These are phyloP conservation scores for Trichoderma arundinaceum DNA, from an alignment of 2,329 filamentous ascomycete species.

Conservation along the genomic window DNA sequence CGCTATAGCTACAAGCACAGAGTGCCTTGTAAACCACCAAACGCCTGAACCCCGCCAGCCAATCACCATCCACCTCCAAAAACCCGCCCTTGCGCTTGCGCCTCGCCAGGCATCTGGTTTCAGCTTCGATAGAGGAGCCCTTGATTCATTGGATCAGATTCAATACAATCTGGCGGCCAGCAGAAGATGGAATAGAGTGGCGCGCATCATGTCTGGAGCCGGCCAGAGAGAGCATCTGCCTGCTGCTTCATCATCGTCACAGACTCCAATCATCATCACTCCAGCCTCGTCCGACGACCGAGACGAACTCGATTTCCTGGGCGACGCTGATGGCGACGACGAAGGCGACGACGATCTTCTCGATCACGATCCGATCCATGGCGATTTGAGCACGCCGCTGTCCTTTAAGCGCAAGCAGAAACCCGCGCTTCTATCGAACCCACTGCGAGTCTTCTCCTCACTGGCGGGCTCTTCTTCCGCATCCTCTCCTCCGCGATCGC, in stretches of 20 bases:
- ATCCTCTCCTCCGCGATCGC: conserved; percentile 15
- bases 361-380: conserved; percentile 61
- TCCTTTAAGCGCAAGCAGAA: conserved; percentile 76
- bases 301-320: conserved; percentile 55
- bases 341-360: conserved; percentile 48
- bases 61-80: conserved; percentile 17
- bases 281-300: conserved; percentile 45
- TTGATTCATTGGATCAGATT: neutral
- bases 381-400: conserved; percentile 57
- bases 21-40: conserved; percentile 2
- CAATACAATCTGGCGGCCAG: conserved; percentile 1
- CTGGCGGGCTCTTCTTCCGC: conserved; percentile 46
- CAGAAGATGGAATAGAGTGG: conserved; percentile 45
- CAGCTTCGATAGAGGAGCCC: neutral
- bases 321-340: conserved; percentile 47
- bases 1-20: neutral
- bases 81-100: neutral
- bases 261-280: conserved; percentile 39
- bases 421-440: conserved; percentile 52
- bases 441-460: conserved; percentile 56
- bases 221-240: conserved; percentile 44
- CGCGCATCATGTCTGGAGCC: conserved; percentile 49
- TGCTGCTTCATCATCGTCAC: conserved; percentile 47
- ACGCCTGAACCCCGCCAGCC: conserved; percentile 9
- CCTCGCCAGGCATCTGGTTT: neutral